Evolutionary conservation across 305 asterid genomes (phyloP).

Genomic region (Fraxinus angustifolia): DNA sequence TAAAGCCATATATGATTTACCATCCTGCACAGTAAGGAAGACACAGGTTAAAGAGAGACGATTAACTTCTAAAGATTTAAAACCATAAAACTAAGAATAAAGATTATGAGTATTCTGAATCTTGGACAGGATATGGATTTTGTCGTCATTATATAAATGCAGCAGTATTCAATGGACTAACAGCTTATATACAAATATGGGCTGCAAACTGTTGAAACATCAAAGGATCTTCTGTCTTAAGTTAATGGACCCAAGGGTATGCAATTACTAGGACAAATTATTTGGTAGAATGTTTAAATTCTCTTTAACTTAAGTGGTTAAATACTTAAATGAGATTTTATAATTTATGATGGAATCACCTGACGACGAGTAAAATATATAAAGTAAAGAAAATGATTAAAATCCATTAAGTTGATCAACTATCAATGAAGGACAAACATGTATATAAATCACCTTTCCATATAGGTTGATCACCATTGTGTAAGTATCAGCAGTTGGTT

Average conservation of each 20-base stretch:
- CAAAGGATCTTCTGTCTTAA: background rate
- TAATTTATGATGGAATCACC: background rate
- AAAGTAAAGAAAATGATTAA: background rate
- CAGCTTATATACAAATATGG: background rate
- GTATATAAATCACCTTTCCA: conserved; percentile 55
- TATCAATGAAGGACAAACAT: background rate
- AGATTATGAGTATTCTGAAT: background rate
- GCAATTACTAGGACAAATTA: background rate
- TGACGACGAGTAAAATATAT: background rate
- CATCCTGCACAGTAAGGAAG: conserved; percentile 38
- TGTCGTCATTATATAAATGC: background rate
- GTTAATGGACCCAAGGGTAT: background rate
- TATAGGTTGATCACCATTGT: conserved; percentile 80
- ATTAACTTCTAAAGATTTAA: background rate
- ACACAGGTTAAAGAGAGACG: conserved; percentile 7
- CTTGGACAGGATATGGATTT: background rate
- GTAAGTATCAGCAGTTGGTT: conserved; percentile 70
- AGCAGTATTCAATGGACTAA: background rate
- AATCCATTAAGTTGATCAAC: background rate
- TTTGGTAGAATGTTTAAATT: background rate
- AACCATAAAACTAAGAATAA: background rate
- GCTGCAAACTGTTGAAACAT: background rate
- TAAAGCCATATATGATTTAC: conserved; percentile 74
- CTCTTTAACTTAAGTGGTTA: background rate
- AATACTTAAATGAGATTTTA: background rate